A percentile compares a stretch with the other conserved stretches of the same genome.
Evolutionary conservation across 1,284 basidiomycete genomes (phyloP).

Genomic region (Ustilago crameri): DNA sequence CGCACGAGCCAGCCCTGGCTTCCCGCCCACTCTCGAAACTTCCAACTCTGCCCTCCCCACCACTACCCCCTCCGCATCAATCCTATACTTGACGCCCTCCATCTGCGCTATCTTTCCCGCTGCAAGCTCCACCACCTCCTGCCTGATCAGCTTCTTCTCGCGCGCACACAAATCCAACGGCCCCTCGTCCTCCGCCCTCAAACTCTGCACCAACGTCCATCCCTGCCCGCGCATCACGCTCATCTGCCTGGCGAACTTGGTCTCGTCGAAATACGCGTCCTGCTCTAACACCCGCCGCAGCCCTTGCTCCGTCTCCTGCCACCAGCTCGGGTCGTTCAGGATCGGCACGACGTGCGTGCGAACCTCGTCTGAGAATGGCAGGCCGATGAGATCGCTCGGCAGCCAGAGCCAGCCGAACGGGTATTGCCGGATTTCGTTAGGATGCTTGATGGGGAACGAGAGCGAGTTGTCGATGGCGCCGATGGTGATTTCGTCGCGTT

Average conservation of each 20-base stretch:
- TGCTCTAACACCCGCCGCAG: slow-evolving; percentile 80
- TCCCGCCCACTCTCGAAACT: neutral
- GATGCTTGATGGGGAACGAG: slow-evolving; percentile 79
- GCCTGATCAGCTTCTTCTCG: slow-evolving; percentile 60
- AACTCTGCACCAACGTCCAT: slow-evolving; percentile 85
- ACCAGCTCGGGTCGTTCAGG: slow-evolving; percentile 85
- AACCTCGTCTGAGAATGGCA: slow-evolving; percentile 79
- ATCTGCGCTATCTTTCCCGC: slow-evolving; percentile 17
- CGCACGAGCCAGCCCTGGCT: slow-evolving; percentile 12
- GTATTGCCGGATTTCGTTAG: slow-evolving; percentile 87
- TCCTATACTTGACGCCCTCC: slow-evolving; percentile 15
- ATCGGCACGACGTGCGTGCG: slow-evolving; percentile 83
- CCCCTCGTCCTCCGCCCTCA: slow-evolving; percentile 77
- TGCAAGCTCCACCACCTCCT: slow-evolving; percentile 26
- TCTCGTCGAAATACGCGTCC: slow-evolving; percentile 75
- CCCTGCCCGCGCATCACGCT: slow-evolving; percentile 91
- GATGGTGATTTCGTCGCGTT: slow-evolving; percentile 80
- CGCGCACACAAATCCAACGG: slow-evolving; percentile 65
- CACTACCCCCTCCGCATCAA: no score
- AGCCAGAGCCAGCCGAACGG: slow-evolving; percentile 88
- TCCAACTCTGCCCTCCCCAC: no score
- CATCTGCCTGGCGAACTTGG: slow-evolving; percentile 77
- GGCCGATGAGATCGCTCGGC: slow-evolving; percentile 80
- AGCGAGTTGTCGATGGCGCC: slow-evolving; percentile 89
- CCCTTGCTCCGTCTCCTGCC: slow-evolving; percentile 84